Evolutionary conservation across 2,329 filamentous ascomycete genomes (phyloP).

Genomic region (Tolypocladium ophioglossoides): DNA sequence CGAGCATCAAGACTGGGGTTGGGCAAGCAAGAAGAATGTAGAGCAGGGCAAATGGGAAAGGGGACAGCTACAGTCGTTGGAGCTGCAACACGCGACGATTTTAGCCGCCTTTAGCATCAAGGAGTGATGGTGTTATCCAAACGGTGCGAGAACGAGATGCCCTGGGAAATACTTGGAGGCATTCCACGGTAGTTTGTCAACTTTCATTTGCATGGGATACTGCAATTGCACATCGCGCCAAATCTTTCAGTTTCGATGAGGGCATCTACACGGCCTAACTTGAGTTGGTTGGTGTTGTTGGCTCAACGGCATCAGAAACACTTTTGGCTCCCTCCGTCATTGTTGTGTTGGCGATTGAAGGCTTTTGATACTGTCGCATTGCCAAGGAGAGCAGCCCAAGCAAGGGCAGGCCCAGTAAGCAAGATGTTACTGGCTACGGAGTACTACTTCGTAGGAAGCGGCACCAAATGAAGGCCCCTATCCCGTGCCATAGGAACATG

Average conservation of each 20-base stretch:
- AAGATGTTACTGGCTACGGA: not conserved
- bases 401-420: not conserved
- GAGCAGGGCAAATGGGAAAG: not conserved
- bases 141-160: not conserved
- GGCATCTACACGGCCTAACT: too few species aligned
- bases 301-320: too few species aligned
- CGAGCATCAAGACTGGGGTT: constrained; percentile 6
- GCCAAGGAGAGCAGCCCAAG: too few species aligned
- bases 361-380: too few species aligned
- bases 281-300: not conserved
- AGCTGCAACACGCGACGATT: not conserved
- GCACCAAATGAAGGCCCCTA: not conserved
- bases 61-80: not conserved
- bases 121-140: not conserved
- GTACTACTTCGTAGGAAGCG: too few species aligned
- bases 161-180: not conserved
- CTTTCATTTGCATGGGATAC: not conserved
- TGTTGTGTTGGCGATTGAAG: not conserved
- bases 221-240: not conserved
- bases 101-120: not conserved
- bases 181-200: not conserved
- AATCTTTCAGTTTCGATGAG: not conserved
- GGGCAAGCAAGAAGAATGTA: constrained; percentile 4
- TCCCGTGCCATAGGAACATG: not conserved
- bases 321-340: too few species aligned